Evolutionary conservation across 1,139 yeast genomes (phyloP), one percentile per base, ranked within the genome.

Genomic region (Petasospora rhodanensis): DNA sequence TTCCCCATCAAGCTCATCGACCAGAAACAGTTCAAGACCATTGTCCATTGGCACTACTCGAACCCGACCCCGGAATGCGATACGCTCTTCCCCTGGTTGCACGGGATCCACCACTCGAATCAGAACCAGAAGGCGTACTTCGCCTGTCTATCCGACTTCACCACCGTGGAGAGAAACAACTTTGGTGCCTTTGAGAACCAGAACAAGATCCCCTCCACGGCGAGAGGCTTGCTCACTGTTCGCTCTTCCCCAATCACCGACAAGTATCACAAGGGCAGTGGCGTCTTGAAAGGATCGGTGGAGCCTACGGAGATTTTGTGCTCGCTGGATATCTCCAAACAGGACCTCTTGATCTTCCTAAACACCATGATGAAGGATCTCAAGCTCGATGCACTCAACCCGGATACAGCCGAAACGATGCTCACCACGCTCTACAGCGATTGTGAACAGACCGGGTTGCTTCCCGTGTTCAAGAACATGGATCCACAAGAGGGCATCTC

Each of bases 41-140:
- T 72, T 0, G 64, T 74, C 39, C 45, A 53, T n/a, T 63, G 66
- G 61, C 73, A 75, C 48, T 74, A 55, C 28, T 66, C 61, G 43
- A 43, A 42, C 20, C 47, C 75, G 1, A 60, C 86, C 22, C 95
- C 96, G 0, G 74, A 70, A 2, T 79, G 91, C 11, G 70, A 65
- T 18, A 56, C 52, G 7, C 74, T 87, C 69, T 89, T 87, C 49
- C 97, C 97, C 1, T 87, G 96, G 96, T 66, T 85, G 26, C 96
- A 87, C 54, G 94, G 95, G 1, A 59, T 77, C 16, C 75, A 74
- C 44, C 49, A 47, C 13, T 41, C 53, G 7, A 49, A 51, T 22
- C 42, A 36, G 26, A 45, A 43, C 20, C 56, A 50, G 19, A 26
- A 31, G 29, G 51, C 46, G 2, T 52, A 49, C 34, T 32, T 48